Percentiles rank a stretch among this genome's conserved stretches.
phyloP scores from a whole-genome alignment of 129 eudicot species.

The Dittrichia graveolens region DNA sequence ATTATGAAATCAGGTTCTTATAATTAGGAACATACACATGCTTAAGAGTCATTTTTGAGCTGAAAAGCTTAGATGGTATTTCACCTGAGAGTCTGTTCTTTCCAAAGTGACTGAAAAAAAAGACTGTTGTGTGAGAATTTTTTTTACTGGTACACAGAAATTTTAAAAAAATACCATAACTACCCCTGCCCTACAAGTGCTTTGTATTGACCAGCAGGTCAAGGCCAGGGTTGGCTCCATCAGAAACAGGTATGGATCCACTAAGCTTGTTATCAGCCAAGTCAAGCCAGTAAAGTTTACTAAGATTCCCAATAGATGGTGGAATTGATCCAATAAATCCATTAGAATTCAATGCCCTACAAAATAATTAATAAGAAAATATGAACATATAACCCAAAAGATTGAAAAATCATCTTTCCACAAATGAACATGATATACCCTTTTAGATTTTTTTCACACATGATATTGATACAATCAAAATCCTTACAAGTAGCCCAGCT shows the following conservation, averaged over 20 bases:
- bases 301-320: slow-evolving; percentile 65
- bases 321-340: slow-evolving; percentile 76
- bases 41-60: slow-evolving; percentile 60
- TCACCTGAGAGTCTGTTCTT: slow-evolving; percentile 77
- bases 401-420: slow-evolving; percentile 10
- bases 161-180: not conserved
- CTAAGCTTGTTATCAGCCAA: slow-evolving; percentile 73
- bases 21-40: slow-evolving; percentile 63
- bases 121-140: not conserved
- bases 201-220: slow-evolving; percentile 65
- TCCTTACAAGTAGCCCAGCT: slow-evolving; percentile 70
- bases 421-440: slow-evolving; percentile 13
- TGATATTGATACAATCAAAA: not conserved
- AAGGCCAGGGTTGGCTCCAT: slow-evolving; percentile 69
- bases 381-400: slow-evolving; percentile 1
- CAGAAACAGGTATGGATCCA: slow-evolving; percentile 80
- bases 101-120: slow-evolving; percentile 74
- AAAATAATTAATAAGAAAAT: slow-evolving; percentile 7
- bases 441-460: slow-evolving; percentile 1
- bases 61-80: slow-evolving; percentile 73
- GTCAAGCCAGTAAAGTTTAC: slow-evolving; percentile 78
- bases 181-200: slow-evolving; percentile 81
- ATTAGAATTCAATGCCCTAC: slow-evolving; percentile 79
- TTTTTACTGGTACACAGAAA: not conserved
- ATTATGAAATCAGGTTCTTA: not conserved